Evolutionary conservation across 2,329 filamentous ascomycete genomes (phyloP).

Genomic region (Trichoderma sp.): DNA sequence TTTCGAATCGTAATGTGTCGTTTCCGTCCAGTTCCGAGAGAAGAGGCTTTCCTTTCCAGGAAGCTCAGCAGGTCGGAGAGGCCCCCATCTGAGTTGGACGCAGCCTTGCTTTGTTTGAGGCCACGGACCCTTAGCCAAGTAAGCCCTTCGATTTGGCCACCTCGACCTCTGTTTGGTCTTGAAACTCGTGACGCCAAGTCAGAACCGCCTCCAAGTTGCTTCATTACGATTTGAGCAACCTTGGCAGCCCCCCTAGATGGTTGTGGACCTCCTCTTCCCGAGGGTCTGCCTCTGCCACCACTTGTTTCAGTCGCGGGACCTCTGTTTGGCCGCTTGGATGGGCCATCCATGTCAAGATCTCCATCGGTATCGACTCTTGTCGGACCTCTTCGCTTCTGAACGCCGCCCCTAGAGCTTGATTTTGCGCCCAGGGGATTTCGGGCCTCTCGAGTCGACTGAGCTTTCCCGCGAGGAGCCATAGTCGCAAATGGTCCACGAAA

Average conservation of each 20-base stretch:
- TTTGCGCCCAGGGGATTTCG: conserved; percentile 33
- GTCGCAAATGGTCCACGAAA: background rate
- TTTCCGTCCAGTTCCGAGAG: conserved; percentile 44
- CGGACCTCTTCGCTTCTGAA: conserved; percentile 43
- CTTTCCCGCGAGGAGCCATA: conserved; percentile 38
- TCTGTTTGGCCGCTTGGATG: conserved; percentile 36
- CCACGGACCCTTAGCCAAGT: conserved; percentile 55
- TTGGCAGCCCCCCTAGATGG: conserved; percentile 35
- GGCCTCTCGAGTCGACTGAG: conserved; percentile 32
- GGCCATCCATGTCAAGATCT: conserved; percentile 57
- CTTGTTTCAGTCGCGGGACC: conserved; percentile 28
- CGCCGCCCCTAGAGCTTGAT: conserved; percentile 45
- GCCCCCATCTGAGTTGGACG: conserved; percentile 64
- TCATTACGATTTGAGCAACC: conserved; percentile 44
- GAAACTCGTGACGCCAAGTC: conserved; percentile 37
- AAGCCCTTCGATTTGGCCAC: conserved; percentile 27
- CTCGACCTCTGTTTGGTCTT: conserved; percentile 29
- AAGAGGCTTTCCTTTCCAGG: conserved; percentile 67
- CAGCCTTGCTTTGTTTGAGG: conserved; percentile 66
- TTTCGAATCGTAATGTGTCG: conserved; percentile 67
- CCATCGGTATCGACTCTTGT: conserved; percentile 53
- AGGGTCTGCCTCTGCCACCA: conserved; percentile 32
- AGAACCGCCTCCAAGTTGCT: conserved; percentile 40
- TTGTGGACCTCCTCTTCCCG: conserved; percentile 29
- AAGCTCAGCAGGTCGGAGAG: conserved; percentile 63